Conservation (phyloP, 495 filamentous ascomycete genomes). For the Podospora tetraspora region DNA sequence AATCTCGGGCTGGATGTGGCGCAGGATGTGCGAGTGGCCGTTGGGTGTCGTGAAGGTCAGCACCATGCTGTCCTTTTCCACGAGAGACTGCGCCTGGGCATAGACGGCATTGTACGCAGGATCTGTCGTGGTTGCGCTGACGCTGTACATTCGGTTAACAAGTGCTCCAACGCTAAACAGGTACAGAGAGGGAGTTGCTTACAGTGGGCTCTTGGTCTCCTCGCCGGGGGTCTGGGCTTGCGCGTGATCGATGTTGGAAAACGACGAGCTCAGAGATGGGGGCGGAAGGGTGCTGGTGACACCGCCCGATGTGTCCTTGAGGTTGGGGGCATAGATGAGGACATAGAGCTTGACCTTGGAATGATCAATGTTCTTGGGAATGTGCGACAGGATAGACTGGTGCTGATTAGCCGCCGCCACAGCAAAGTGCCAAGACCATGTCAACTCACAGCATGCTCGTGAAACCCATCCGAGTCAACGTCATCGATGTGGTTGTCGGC, state of each 20-base stretch:
- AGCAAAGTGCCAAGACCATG: constrained; percentile 2
- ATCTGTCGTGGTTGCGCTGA: constrained; percentile 33
- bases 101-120: constrained; percentile 71
- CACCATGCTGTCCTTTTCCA: constrained; percentile 77
- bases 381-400: constrained; percentile 84
- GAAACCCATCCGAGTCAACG: constrained; percentile 54
- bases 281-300: constrained; percentile 47
- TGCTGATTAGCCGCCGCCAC: constrained; percentile 18
- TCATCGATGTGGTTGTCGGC: constrained; percentile 59
- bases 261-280: constrained; percentile 73
- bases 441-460: constrained; percentile 73
- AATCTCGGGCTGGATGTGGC: constrained; percentile 73
- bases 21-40: constrained; percentile 76
- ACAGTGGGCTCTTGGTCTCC: constrained; percentile 51
- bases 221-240: constrained; percentile 66
- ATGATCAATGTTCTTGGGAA: constrained; percentile 66
- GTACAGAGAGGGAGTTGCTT: constrained; percentile 20
- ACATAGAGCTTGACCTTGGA: constrained; percentile 70
- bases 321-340: constrained; percentile 77
- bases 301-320: constrained; percentile 58
- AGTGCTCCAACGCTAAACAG: constrained; percentile 5
- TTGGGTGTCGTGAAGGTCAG: constrained; percentile 76
- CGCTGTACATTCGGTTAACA: constrained; percentile 16
- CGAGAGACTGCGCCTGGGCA: constrained; percentile 65
- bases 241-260: constrained; percentile 77